Conservation (phyloP, 139 green algal genomes). For the Tetradesmus obliquus region DNA sequence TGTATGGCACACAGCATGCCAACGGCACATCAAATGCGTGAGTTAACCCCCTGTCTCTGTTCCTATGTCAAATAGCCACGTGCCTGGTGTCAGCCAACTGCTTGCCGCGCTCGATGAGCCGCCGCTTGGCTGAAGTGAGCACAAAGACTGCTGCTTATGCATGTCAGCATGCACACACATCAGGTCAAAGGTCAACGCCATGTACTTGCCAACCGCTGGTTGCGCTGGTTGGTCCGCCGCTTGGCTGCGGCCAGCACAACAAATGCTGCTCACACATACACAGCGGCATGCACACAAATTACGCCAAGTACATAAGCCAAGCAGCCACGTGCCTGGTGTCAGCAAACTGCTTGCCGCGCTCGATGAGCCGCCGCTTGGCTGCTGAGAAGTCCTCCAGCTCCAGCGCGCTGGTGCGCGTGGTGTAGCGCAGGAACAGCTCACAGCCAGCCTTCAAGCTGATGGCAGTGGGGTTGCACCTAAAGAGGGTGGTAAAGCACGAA, state of each 20-base stretch:
- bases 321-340: slow-evolving; percentile 63
- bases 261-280: neutral
- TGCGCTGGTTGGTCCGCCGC: too few species aligned
- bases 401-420: slow-evolving; percentile 86
- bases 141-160: too few species aligned
- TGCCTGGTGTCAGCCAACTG: slow-evolving; percentile 83
- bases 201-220: too few species aligned
- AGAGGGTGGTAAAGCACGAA: slow-evolving; percentile 8
- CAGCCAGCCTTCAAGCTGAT: slow-evolving; percentile 93
- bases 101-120: slow-evolving; percentile 86
- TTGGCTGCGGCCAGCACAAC: too few species aligned
- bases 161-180: too few species aligned
- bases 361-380: slow-evolving; percentile 85
- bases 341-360: slow-evolving; percentile 85
- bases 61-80: neutral
- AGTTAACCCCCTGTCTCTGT: too few species aligned
- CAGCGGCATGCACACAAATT: neutral
- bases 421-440: slow-evolving; percentile 96
- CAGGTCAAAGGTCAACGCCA: too few species aligned
- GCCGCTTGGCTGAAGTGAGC: slow-evolving; percentile 66
- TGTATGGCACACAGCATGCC: too few species aligned
- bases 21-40: too few species aligned
- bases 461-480: slow-evolving; percentile 86
- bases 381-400: slow-evolving; percentile 82
- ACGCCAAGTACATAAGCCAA: neutral